These are phyloP conservation scores for Cladobotryum protrusum DNA, from an alignment of 2,329 filamentous ascomycete species.

Conservation along the genomic window DNA sequence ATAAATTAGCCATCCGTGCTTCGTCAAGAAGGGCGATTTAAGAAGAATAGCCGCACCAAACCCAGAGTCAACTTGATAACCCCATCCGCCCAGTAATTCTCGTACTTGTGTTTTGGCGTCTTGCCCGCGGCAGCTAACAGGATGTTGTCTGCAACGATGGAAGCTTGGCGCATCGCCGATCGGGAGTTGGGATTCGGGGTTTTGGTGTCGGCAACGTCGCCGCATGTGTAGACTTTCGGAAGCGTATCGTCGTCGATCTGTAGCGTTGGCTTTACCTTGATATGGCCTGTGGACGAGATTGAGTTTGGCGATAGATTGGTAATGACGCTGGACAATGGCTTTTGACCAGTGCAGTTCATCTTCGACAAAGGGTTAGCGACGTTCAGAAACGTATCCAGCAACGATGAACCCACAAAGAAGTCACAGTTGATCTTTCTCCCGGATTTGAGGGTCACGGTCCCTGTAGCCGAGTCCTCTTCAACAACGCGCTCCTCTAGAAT, in stretches of 20 bases:
- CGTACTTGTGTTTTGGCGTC: constrained; percentile 33
- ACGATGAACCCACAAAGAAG: constrained; percentile 35
- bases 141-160: constrained; percentile 49
- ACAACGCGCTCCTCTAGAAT: constrained; percentile 45
- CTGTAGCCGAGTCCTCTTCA: constrained; percentile 28
- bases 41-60: constrained; percentile 31
- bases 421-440: constrained; percentile 42
- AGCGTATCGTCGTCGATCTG: constrained; percentile 45
- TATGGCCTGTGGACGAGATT: constrained; percentile 42
- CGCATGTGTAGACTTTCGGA: constrained; percentile 54
- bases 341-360: constrained; percentile 56
- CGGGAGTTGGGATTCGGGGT: constrained; percentile 47
- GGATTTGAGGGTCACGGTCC: constrained; percentile 38
- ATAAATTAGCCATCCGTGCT: background rate
- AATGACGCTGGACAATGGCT: constrained; percentile 47
- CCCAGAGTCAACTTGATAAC: constrained; percentile 50
- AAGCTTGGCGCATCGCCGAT: constrained; percentile 47
- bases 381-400: background rate
- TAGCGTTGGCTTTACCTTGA: constrained; percentile 49
- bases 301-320: constrained; percentile 33
- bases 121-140: constrained; percentile 38
- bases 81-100: constrained; percentile 39
- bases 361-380: constrained; percentile 17
- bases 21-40: too few relatives aligned
- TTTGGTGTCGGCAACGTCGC: constrained; percentile 52